These are phyloP conservation scores for Nectriaceae sp. DNA, from an alignment of 2,329 filamentous ascomycete genomes.

Conservation along the genomic window DNA sequence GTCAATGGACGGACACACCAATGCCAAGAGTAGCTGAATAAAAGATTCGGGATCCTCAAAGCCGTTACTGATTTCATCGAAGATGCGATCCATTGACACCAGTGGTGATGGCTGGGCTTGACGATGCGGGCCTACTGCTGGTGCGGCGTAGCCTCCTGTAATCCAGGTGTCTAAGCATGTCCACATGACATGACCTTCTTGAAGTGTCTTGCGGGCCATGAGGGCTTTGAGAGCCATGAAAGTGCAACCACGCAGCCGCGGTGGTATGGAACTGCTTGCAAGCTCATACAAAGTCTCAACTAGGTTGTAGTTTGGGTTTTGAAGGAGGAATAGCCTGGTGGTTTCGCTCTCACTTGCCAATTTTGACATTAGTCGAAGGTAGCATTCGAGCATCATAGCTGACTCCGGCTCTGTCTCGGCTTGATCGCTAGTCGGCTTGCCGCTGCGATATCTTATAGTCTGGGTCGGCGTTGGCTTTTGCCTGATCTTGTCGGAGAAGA, in stretches of 20 bases:
- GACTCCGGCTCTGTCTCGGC: slow-evolving; percentile 88
- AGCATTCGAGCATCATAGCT: slow-evolving; percentile 94
- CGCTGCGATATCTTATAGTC: slow-evolving; percentile 50
- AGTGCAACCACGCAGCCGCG: slow-evolving; percentile 78
- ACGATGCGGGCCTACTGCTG: slow-evolving; percentile 35
- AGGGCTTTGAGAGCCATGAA: slow-evolving; percentile 78
- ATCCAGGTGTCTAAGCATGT: slow-evolving; percentile 77
- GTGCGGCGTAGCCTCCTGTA: slow-evolving; percentile 56
- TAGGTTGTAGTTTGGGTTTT: slow-evolving; percentile 65
- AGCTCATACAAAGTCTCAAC: slow-evolving; percentile 76
- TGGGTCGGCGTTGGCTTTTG: slow-evolving; percentile 61
- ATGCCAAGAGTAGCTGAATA: slow-evolving; percentile 71
- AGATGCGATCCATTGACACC: slow-evolving; percentile 62
- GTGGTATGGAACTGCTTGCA: slow-evolving; percentile 74
- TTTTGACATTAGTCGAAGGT: slow-evolving; percentile 84
- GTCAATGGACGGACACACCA: slow-evolving; percentile 67
- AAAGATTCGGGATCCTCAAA: slow-evolving; percentile 89
- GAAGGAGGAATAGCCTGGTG: slow-evolving; percentile 74
- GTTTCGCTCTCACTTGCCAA: slow-evolving; percentile 72
- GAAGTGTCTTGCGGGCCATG: slow-evolving; percentile 70
- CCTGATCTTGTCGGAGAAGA: slow-evolving; percentile 77
- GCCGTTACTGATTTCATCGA: slow-evolving; percentile 72
- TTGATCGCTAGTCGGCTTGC: slow-evolving; percentile 64
- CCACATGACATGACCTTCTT: slow-evolving; percentile 78
- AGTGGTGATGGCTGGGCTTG: slow-evolving; percentile 36